Percentiles rank a stretch among this genome's conserved stretches.
Evolutionary conservation across 768 basidiomycete genomes (phyloP).

Genomic region (Panus rudis): DNA sequence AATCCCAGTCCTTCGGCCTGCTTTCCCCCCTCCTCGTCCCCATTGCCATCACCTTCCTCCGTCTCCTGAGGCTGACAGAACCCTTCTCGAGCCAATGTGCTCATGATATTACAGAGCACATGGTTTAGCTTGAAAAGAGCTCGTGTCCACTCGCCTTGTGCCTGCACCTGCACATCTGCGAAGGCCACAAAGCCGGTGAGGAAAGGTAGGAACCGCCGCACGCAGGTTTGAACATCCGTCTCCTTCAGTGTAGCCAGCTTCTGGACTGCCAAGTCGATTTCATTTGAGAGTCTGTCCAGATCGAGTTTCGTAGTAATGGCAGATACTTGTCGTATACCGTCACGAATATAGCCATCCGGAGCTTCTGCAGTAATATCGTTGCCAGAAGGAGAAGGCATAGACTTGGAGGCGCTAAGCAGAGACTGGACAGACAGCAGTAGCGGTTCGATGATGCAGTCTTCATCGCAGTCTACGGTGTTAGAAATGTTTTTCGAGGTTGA

Average conservation of each 20-base stretch:
- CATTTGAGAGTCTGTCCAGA: conserved; percentile 34
- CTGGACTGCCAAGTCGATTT: conserved; percentile 33
- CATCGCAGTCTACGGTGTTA: not conserved
- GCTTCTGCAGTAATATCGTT: conserved; percentile 24
- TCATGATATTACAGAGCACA: conserved; percentile 67
- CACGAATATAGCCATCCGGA: conserved; percentile 45
- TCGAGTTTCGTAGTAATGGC: conserved; percentile 44
- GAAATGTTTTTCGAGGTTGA: conserved; percentile 2
- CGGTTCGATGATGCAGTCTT: conserved; percentile 40
- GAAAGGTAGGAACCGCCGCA: conserved; percentile 67
- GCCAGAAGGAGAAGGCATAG: conserved; percentile 3
- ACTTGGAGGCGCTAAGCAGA: conserved; percentile 37
- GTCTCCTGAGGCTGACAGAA: conserved; percentile 87
- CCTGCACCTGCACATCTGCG: conserved; percentile 47
- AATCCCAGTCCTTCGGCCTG: conserved; percentile 73
- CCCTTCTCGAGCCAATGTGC: conserved; percentile 73
- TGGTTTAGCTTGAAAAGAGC: conserved; percentile 80
- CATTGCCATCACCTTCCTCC: conserved; percentile 44
- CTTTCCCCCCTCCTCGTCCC: conserved; percentile 41
- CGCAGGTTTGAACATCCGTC: conserved; percentile 24
- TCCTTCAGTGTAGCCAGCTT: conserved; percentile 30
- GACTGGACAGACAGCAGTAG: conserved; percentile 64
- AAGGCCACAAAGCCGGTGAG: conserved; percentile 55
- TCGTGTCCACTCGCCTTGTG: conserved; percentile 60
- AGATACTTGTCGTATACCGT: conserved; percentile 37